A percentile compares a stretch with the other conserved stretches of the same genome.
phyloP scores from a whole-genome alignment of 495 filamentous ascomycete species.

The Neurospora sublineolata region DNA sequence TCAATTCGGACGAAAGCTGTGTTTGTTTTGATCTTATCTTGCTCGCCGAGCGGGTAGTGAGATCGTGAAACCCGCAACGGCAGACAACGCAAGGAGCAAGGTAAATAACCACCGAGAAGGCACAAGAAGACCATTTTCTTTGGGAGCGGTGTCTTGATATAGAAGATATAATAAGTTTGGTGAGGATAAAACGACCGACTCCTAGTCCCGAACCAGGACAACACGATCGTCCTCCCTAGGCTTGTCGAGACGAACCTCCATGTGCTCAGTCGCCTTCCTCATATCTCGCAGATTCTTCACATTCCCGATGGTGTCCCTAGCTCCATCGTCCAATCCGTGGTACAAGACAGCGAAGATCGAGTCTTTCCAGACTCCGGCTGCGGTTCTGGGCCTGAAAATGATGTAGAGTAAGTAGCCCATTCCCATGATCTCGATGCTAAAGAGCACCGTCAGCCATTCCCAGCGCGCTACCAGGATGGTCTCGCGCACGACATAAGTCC shows the following conservation, averaged over 20 bases:
- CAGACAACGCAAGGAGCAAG: no score
- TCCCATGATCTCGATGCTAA: not conserved
- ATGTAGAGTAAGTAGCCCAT: not conserved
- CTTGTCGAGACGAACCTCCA: not conserved
- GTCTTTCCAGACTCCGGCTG: not conserved
- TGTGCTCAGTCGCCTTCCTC: not conserved
- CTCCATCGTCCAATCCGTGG: not conserved
- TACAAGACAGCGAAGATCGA: not conserved
- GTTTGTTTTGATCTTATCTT: no score
- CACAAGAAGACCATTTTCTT: no score
- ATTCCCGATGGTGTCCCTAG: not conserved
- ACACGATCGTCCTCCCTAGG: not conserved
- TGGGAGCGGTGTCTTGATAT: no score
- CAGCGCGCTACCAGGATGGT: not conserved
- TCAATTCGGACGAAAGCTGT: no score
- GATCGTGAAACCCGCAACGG: no score
- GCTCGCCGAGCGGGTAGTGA: no score
- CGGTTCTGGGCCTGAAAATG: not conserved
- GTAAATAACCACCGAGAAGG: no score
- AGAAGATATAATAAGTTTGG: no score
- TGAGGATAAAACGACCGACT: no score
- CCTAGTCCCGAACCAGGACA: not conserved
- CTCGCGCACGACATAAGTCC: not conserved
- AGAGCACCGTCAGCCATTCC: not conserved
- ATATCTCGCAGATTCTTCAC: not conserved